These are phyloP conservation scores for Psilocybe sp. DNA, from an alignment of 768 basidiomycete species.

Conservation along the genomic window DNA sequence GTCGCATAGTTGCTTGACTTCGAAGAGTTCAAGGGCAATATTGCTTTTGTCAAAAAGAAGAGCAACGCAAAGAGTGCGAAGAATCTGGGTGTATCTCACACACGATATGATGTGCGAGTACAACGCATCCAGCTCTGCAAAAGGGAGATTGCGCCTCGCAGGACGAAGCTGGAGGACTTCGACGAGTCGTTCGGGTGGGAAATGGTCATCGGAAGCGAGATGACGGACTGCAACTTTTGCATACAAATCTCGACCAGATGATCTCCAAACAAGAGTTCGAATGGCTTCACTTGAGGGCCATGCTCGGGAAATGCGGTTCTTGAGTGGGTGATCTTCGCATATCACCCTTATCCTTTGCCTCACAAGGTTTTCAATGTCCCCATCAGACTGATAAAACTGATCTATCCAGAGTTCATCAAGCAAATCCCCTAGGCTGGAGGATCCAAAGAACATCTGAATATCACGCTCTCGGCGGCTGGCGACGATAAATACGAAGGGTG, in stretches of 20 bases:
- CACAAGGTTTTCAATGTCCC: too few species aligned
- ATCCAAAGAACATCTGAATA: too few species aligned
- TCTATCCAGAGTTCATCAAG: too few species aligned
- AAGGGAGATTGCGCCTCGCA: neutral
- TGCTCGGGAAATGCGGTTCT: neutral
- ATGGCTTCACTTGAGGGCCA: neutral
- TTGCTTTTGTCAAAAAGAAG: neutral
- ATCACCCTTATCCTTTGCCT: too few species aligned
- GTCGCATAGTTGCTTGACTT: too few species aligned
- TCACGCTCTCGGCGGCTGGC: too few species aligned
- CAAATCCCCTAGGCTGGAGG: too few species aligned
- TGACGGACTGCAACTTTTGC: neutral
- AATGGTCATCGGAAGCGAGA: neutral
- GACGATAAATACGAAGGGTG: too few species aligned
- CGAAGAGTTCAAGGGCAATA: too few species aligned
- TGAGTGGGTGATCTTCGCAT: neutral
- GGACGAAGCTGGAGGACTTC: slow-evolving; percentile 3
- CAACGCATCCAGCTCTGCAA: slow-evolving; percentile 8
- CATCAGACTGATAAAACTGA: too few species aligned
- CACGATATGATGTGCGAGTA: slow-evolving; percentile 4
- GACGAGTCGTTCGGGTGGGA: neutral
- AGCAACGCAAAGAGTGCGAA: neutral
- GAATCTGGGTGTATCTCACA: neutral
- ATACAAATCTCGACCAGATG: neutral
- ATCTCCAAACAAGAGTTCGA: neutral